Conservation (phyloP, 2,329 filamentous ascomycete genomes). For the Neobulgaria alba region DNA sequence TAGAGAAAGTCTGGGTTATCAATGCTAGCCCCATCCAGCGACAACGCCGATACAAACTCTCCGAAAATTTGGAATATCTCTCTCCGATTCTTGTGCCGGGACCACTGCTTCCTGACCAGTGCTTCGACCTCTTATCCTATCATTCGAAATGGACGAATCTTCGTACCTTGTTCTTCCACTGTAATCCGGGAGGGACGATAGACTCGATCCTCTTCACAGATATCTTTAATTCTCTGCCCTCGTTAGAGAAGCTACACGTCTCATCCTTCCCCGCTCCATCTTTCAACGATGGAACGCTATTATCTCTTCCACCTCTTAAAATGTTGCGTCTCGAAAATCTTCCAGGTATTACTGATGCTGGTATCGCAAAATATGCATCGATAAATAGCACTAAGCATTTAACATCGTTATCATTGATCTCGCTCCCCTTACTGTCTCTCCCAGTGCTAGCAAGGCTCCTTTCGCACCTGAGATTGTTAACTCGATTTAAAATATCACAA, state of each 20-base stretch:
- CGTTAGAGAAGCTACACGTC: constrained; percentile 49
- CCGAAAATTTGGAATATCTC: constrained; percentile 16
- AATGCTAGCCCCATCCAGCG: constrained; percentile 29
- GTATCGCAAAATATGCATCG: constrained; percentile 49
- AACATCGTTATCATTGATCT: constrained; percentile 43
- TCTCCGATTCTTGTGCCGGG: constrained; percentile 26
- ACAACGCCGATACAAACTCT: constrained; percentile 23
- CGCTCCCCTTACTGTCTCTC: constrained; percentile 47
- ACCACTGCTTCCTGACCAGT: constrained; percentile 35
- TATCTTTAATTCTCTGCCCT: constrained; percentile 42
- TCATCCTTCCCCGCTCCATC: constrained; percentile 46
- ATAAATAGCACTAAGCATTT: constrained; percentile 38
- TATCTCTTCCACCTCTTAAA: constrained; percentile 45
- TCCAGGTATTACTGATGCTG: constrained; percentile 45
- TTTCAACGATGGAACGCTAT: constrained; percentile 48
- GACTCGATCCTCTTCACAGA: constrained; percentile 44
- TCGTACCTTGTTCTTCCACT: constrained; percentile 49
- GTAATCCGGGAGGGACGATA: constrained; percentile 44
- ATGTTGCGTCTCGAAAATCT: constrained; percentile 48
- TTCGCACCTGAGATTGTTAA: constrained; percentile 42
- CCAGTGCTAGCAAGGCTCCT: constrained; percentile 50
- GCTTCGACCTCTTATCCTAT: constrained; percentile 38
- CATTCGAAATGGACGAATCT: constrained; percentile 49
- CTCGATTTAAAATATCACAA: constrained; percentile 47
- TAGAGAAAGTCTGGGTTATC: constrained; percentile 52